Evolutionary conservation across 768 basidiomycete genomes (phyloP).

Genomic region (Hebeloma cylindrosporum): DNA sequence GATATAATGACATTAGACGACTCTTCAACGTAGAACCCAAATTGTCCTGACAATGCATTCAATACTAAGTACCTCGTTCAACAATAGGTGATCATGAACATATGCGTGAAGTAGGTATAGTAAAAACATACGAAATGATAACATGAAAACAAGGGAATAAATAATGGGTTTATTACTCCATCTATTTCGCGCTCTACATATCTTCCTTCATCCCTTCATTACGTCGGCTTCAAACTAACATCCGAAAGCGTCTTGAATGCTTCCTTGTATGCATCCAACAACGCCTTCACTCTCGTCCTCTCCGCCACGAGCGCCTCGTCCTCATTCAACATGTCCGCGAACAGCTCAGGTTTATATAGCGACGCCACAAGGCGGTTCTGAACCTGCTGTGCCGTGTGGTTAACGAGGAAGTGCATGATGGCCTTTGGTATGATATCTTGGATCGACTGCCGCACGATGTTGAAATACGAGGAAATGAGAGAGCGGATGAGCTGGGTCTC

Average conservation of each 20-base stretch:
- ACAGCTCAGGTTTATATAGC: conserved; percentile 93
- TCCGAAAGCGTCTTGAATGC: conserved; percentile 88
- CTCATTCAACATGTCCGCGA: conserved; percentile 88
- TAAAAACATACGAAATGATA: no score
- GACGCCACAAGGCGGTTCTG: conserved; percentile 95
- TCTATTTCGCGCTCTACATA: neutral
- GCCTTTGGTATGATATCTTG: conserved; percentile 97
- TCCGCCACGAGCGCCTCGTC: conserved; percentile 95
- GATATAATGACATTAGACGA: conserved; percentile 13
- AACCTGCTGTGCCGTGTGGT: conserved; percentile 93
- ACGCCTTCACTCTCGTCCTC: conserved; percentile 87
- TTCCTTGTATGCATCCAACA: conserved; percentile 95
- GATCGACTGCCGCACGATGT: conserved; percentile 94
- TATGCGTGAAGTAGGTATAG: neutral
- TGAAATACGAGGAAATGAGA: conserved; percentile 93
- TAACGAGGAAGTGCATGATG: conserved; percentile 97
- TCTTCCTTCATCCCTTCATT: neutral
- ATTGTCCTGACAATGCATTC: no score
- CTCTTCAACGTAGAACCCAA: conserved; percentile 1
- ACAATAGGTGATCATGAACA: neutral
- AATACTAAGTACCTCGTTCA: no score
- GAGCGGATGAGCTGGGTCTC: conserved; percentile 94
- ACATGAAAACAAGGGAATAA: no score
- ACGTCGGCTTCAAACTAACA: conserved; percentile 70
- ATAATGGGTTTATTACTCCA: no score